Conservation (phyloP, 306 rosid species). For the Bauhinia variegata region DNA sequence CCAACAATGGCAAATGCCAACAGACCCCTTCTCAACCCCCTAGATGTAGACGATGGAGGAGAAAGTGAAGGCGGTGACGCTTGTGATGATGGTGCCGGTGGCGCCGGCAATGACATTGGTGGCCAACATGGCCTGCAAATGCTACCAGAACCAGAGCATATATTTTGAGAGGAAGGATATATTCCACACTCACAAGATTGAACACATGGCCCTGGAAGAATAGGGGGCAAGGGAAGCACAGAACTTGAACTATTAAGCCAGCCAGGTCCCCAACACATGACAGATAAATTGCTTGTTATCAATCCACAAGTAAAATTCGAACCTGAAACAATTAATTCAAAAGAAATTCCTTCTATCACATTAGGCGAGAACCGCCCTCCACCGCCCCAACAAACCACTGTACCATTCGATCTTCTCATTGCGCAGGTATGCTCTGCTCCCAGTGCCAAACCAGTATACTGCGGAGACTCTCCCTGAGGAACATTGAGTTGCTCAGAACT, state of each 20-base stretch:
- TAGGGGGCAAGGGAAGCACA: conserved; percentile 44
- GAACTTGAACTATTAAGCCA: conserved; percentile 49
- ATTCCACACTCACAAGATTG: conserved; percentile 53
- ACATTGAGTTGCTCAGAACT: conserved; percentile 54
- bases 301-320: conserved; percentile 82
- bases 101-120: conserved; percentile 12
- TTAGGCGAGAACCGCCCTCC: conserved; percentile 44
- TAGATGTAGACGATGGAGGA: conserved; percentile 43
- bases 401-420: conserved; percentile 45
- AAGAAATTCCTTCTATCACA: conserved; percentile 37
- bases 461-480: conserved; percentile 51
- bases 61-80: conserved; percentile 17
- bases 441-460: conserved; percentile 53
- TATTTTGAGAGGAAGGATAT: conserved; percentile 52
- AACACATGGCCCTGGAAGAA: conserved; percentile 94
- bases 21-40: conserved; percentile 61
- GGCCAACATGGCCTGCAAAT: conserved; percentile 57
- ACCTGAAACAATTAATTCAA: conserved; percentile 71
- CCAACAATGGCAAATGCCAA: conserved; percentile 83
- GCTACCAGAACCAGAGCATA: conserved; percentile 56
- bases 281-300: conserved; percentile 42
- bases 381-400: conserved; percentile 83
- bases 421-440: conserved; percentile 79
- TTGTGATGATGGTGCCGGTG: neutral
- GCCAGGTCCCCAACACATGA: conserved; percentile 91